Conservation (phyloP, 1,139 yeast species). For the Suhomyces bokatorum region DNA sequence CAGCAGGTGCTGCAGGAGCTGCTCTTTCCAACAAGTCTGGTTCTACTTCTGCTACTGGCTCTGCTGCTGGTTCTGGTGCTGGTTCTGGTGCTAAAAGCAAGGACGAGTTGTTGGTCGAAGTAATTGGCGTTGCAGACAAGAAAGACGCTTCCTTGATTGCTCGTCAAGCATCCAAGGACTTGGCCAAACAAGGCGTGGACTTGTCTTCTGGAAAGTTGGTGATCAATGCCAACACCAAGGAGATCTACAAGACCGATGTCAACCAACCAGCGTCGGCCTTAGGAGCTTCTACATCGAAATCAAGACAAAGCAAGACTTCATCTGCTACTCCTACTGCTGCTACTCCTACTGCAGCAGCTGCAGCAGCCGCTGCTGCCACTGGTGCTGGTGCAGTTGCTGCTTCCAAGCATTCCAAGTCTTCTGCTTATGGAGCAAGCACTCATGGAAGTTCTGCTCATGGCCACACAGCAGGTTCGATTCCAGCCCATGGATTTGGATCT, state of each 20-base stretch:
- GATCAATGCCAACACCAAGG: slow-evolving; percentile 36
- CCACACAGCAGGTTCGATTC: not conserved
- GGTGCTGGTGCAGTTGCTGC: slow-evolving; percentile 5
- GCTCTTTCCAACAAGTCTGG: not conserved
- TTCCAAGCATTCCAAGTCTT: not conserved
- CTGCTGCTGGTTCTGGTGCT: too few species aligned
- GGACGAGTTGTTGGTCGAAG: slow-evolving; percentile 35
- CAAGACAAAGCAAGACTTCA: too few species aligned
- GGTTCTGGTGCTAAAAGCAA: not conserved
- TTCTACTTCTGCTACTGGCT: too few species aligned
- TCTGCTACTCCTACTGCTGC: not conserved
- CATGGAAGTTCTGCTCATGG: too few species aligned
- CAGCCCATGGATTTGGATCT: slow-evolving; percentile 7
- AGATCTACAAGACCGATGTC: slow-evolving; percentile 27
- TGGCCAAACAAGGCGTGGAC: slow-evolving; percentile 37
- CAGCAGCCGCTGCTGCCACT: slow-evolving; percentile 5
- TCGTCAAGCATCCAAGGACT: slow-evolving; percentile 36
- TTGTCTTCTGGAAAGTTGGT: slow-evolving; percentile 38
- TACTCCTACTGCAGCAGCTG: not conserved
- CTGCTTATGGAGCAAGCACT: slow-evolving; percentile 12
- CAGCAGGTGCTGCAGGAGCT: not conserved
- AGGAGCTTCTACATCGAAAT: too few species aligned
- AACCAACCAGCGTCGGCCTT: not conserved
- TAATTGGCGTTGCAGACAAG: slow-evolving; percentile 38
- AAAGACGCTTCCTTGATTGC: slow-evolving; percentile 38